phyloP scores from a whole-genome alignment of 352 stramenopile species.

The Globisporangium camurandrum region DNA sequence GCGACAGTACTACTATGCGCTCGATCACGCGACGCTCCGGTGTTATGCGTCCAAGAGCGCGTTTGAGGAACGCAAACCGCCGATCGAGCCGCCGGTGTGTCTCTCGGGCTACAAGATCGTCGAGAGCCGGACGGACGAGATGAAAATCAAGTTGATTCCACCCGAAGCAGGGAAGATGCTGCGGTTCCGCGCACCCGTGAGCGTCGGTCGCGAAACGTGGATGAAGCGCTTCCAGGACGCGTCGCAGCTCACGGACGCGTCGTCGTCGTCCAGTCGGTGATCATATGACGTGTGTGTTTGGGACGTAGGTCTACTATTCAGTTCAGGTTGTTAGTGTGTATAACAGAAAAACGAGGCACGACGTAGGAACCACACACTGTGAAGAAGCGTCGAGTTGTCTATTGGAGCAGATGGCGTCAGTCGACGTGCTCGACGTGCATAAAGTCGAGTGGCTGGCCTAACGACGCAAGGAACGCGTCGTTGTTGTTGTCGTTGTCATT shows the following conservation, averaged over 20 bases:
- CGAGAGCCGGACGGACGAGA: conserved; percentile 64
- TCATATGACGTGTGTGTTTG: neutral
- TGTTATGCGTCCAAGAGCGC: conserved; percentile 74
- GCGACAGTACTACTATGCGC: conserved; percentile 72
- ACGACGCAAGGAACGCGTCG: conserved; percentile 21
- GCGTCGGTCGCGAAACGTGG: conserved; percentile 65
- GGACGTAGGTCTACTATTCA: neutral
- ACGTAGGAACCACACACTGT: neutral
- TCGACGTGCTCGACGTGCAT: neutral
- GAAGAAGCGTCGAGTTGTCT: neutral
- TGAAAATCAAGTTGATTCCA: conserved; percentile 75
- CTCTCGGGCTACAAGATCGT: conserved; percentile 66
- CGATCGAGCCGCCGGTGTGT: conserved; percentile 38
- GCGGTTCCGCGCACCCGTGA: conserved; percentile 63
- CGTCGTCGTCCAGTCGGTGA: neutral
- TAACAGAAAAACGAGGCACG: too few relatives aligned
- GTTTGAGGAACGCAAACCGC: conserved; percentile 50
- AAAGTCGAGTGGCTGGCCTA: conserved; percentile 25
- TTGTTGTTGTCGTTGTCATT: neutral
- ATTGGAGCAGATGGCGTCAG: conserved; percentile 1
- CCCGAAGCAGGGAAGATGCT: conserved; percentile 60
- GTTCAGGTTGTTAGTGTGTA: too few relatives aligned
- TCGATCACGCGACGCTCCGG: conserved; percentile 56
- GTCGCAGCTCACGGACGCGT: conserved; percentile 29
- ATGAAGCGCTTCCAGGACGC: conserved; percentile 72